Conservation (phyloP, 345 rosid species). For the Viola odorata region DNA sequence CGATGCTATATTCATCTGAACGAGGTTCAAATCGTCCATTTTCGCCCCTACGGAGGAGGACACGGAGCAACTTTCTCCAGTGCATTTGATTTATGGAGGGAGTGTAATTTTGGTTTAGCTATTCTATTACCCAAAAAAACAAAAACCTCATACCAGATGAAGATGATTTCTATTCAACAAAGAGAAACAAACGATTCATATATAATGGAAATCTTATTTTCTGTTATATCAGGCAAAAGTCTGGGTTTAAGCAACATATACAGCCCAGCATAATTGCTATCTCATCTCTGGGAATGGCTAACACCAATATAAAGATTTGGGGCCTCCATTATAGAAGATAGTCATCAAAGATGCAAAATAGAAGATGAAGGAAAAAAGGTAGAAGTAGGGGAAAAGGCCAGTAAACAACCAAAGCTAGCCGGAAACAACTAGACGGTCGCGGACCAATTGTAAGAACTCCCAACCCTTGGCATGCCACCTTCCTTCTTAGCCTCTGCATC, state of each 20-base stretch:
- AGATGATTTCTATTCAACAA: no score
- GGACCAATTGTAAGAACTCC: slow-evolving; percentile 93
- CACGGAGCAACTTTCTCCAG: no score
- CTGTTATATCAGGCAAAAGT: slow-evolving; percentile 12
- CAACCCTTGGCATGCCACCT: slow-evolving; percentile 78
- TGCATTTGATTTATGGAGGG: no score
- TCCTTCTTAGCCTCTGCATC: slow-evolving; percentile 49
- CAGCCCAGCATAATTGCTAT: slow-evolving; percentile 16
- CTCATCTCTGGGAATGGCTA: neutral
- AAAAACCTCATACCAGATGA: no score
- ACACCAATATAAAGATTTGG: slow-evolving; percentile 3
- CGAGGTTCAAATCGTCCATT: no score
- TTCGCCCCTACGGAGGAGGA: no score
- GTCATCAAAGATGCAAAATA: slow-evolving; percentile 6
- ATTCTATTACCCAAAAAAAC: no score
- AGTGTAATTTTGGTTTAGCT: no score
- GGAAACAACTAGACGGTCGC: neutral
- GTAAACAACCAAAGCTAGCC: slow-evolving; percentile 14
- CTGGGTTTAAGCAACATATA: slow-evolving; percentile 27
- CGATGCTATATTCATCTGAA: no score
- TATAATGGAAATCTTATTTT: slow-evolving; percentile 22
- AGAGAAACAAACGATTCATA: no score
- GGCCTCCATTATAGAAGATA: slow-evolving; percentile 9
- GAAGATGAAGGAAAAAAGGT: neutral
- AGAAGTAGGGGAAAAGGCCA: slow-evolving; percentile 10